Evolutionary conservation across 78 protist genomes (phyloP), one percentile per base, ranked within the genome.

Genomic region (Speleostelium caveatum): DNA sequence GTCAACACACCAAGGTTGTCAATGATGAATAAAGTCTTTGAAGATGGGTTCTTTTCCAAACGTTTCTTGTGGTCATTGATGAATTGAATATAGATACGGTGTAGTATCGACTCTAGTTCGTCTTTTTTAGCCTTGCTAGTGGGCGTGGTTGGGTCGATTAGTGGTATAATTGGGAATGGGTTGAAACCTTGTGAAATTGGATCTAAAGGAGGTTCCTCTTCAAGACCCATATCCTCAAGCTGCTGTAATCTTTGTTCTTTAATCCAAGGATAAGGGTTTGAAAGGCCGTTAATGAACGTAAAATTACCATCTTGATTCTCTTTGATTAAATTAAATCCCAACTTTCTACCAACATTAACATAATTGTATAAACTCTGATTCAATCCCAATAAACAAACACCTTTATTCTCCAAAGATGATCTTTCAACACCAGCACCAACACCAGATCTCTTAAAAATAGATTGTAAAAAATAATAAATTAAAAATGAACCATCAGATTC

Each of bases 401-500:
- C 76, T 24, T 6, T 14, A 45, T 6, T 45, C 6, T 6, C 6
- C 10, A 45, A 14, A 45, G 53, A 14, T 14, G 53, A 10, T 14
- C 53, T 10, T 14, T 45, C 10, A 45, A 6, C 10, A 45, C 53
- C 53, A 10, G n/a, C 10, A 45, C 10, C 10, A 10, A 45, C 10
- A 6, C 10, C 10, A 14, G 53, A 45, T 45, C 10, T 6, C 62
- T 79, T 79, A 38, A 56, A 59, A 5, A 65, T 55, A 7, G 88
- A 65, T 67, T 79, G 88, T 56, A 79, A 67, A 33, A 79, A 35
- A 67, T 79, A 56, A 42, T 79, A 76, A 55, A 79, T 79, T 32
- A 79, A n/a, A 56, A 79, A 79, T 67, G 88, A 79, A 19, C 88
- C 88, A 21, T 79, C 88, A 5, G 76, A 69, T 19, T 55, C 69